Percentiles rank a stretch among this genome's conserved stretches.
These are phyloP conservation scores for Sphenostylis stenocarpa DNA, from an alignment of 306 rosid species.

Conservation along the genomic window DNA sequence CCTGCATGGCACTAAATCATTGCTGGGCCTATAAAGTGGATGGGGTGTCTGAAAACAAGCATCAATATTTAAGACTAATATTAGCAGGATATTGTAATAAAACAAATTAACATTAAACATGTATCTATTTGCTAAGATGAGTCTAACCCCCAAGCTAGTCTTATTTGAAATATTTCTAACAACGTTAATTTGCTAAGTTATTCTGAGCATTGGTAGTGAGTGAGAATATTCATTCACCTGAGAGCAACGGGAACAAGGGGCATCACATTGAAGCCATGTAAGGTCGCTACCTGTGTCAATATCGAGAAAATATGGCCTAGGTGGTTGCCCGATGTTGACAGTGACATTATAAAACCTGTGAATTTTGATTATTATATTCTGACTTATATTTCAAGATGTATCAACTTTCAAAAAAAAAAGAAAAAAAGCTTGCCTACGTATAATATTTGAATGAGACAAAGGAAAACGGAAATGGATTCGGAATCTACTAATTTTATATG, in stretches of 20 bases:
- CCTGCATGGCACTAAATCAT: constrained; percentile 64
- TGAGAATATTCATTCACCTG: constrained; percentile 46
- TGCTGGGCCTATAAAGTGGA: constrained; percentile 76
- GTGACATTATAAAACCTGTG: constrained; percentile 85
- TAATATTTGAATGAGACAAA: neutral
- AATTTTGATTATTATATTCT: constrained; percentile 8
- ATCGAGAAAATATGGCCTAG: constrained; percentile 88
- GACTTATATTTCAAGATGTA: neutral
- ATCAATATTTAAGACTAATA: constrained; percentile 1
- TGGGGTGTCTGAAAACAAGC: constrained; percentile 73
- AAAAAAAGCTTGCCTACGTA: neutral
- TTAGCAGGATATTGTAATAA: neutral
- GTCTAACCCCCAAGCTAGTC: neutral
- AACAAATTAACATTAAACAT: neutral
- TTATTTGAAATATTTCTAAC: no score
- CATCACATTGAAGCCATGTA: constrained; percentile 98
- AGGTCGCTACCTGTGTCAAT: constrained; percentile 97
- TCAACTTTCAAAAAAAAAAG: neutral
- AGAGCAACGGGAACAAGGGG: constrained; percentile 77
- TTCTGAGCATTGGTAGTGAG: neutral
- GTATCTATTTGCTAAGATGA: neutral
- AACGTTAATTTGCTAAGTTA: neutral
- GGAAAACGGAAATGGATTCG: neutral
- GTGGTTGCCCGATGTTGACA: constrained; percentile 73
- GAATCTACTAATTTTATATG: neutral